phyloP scores from a whole-genome alignment of 257 asterid genomes.

The Solanum clarkiae region DNA sequence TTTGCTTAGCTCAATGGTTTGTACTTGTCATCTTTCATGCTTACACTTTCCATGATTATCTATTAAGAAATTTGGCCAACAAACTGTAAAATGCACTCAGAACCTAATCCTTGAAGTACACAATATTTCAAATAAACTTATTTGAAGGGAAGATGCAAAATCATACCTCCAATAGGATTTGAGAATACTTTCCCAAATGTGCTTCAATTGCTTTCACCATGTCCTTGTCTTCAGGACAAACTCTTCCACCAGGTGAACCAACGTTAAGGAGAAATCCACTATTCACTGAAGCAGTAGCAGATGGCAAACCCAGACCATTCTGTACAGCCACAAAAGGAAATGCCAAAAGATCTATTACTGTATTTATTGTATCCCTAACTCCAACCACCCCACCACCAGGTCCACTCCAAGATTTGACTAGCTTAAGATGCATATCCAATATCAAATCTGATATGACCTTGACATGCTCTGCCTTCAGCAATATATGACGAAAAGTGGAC shows the following conservation, averaged over 20 bases:
- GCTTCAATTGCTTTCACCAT: conserved; percentile 80
- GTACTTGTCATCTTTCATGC: neutral
- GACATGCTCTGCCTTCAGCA: conserved; percentile 62
- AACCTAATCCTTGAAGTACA: neutral
- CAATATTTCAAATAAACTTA: neutral
- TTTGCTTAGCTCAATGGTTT: neutral
- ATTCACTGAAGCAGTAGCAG: conserved; percentile 91
- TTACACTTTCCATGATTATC: neutral
- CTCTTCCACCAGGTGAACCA: conserved; percentile 94
- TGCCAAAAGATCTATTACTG: conserved; percentile 75
- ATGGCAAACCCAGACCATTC: conserved; percentile 67
- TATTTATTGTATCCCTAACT: conserved; percentile 60
- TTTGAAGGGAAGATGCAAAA: neutral
- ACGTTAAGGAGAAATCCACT: conserved; percentile 88
- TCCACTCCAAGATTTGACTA: conserved; percentile 64
- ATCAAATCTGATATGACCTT: conserved; percentile 59
- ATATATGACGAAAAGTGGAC: conserved; percentile 69
- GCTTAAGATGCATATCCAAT: conserved; percentile 67
- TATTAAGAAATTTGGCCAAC: neutral
- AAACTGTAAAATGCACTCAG: neutral
- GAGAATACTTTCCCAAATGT: conserved; percentile 75
- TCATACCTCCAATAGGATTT: conserved; percentile 81
- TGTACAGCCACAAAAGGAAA: conserved; percentile 92
- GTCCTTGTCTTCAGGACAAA: conserved; percentile 89
- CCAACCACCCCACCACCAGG: conserved; percentile 95